Evolutionary conservation across 1,139 yeast species (phyloP), one percentile per base, ranked within the genome.

Genomic region (Hansenula sp.): DNA sequence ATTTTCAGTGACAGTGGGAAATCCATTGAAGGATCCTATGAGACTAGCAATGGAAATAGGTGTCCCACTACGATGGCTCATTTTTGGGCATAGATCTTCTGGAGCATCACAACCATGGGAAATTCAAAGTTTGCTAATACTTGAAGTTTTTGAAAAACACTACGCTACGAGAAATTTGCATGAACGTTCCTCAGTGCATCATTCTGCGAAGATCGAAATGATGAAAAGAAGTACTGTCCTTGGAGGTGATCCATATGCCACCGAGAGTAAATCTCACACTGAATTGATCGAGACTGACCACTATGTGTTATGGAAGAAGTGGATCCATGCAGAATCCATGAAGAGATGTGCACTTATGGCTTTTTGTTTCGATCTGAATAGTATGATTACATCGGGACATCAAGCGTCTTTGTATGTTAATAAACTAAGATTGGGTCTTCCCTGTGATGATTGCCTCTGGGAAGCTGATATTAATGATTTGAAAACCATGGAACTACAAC

Each of bases 381-480:
- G 82, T 57, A 79, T 82, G 25, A 69, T 81, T 29, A 70, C 80
- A 45, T 81, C 80, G 57, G 78, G 87, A 11, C 90, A 82, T 57
- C 71, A 78, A 31, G 73, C 82, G n/a, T 73, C 72, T 16, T 71
- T 83, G 39, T 68, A 76, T 38, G 79, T 82, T 28, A 80, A 79
- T 54, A 83, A 82, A 53, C 64, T 83, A 36, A 83, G 84, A 53
- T 62, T 78, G 46, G 69, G 78, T 34, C 66, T 83, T 53, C 92
- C 90, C 0, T 82, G 88, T 51, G 77, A 77, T 46, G 89, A 82
- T 49, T 72, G 66, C 12, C 62, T 80, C 36, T 80, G 90, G 92
- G 85, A 79, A 39, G 65, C 56, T 18, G 39, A 36, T 25, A 19
- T 40, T n/a, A 32, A 34, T 4, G 32, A 33, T 9, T 10, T 40